Conservation (phyloP, 2,329 filamentous ascomycete species). For the Aspergillus fructus region DNA sequence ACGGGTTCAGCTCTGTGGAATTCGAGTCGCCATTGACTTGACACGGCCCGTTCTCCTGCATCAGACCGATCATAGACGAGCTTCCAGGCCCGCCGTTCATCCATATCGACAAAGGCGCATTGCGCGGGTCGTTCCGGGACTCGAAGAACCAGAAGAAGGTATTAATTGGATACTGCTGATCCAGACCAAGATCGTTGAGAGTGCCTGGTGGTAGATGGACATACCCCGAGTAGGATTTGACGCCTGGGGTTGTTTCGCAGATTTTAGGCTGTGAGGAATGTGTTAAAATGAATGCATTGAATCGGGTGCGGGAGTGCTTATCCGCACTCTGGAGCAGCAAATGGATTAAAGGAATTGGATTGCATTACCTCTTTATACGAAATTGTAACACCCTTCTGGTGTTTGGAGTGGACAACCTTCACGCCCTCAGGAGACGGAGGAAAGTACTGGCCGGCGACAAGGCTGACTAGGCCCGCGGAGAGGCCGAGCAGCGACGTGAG, state of each 20-base stretch:
- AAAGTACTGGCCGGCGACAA: conserved; percentile 36
- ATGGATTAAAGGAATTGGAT: not conserved
- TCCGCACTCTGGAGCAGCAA: not conserved
- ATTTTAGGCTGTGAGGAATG: conserved; percentile 40
- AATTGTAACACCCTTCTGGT: conserved; percentile 44
- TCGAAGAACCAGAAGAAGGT: conserved; percentile 69
- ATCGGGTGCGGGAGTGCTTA: too few relatives aligned
- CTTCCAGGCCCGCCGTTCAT: conserved; percentile 63
- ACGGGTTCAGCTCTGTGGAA: conserved; percentile 54
- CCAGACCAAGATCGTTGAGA: conserved; percentile 36
- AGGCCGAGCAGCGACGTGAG: conserved; percentile 9
- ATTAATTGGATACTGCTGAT: conserved; percentile 58
- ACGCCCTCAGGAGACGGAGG: conserved; percentile 43
- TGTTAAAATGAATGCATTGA: not conserved
- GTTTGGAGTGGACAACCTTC: conserved; percentile 43
- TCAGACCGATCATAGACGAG: conserved; percentile 57
- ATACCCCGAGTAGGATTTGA: conserved; percentile 60
- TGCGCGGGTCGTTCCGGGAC: conserved; percentile 51
- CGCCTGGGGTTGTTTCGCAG: conserved; percentile 58
- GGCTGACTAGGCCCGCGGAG: conserved; percentile 19
- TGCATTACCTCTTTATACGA: conserved; percentile 46
- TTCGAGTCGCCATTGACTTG: conserved; percentile 53
- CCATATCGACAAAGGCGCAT: conserved; percentile 61
- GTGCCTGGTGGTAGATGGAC: conserved; percentile 55
- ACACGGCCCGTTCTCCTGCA: conserved; percentile 55